These are phyloP conservation scores for Amoebophrya sp. DNA, from an alignment of 169 alveolate genomes.

Conservation along the genomic window DNA sequence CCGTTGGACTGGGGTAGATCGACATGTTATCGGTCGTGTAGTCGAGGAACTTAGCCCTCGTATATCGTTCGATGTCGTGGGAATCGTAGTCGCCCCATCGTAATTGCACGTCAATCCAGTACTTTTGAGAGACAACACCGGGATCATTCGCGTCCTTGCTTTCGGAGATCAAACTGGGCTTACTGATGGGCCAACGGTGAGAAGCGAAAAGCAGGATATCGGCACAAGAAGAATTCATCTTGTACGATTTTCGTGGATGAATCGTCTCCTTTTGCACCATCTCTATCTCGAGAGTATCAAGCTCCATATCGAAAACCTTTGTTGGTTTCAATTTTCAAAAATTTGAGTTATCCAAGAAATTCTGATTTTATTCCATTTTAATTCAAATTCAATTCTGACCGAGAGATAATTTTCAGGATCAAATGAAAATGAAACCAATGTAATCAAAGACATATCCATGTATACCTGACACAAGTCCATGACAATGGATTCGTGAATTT, in stretches of 20 bases:
- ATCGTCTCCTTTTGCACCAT: conserved; percentile 99
- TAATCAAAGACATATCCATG: not conserved
- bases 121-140: conserved; percentile 66
- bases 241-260: conserved; percentile 98
- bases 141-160: conserved; percentile 76
- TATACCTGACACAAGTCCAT: conserved; percentile 94
- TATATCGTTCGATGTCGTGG: conserved; percentile 99
- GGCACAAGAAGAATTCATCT: conserved; percentile 99
- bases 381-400: not conserved
- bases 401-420: too few species aligned
- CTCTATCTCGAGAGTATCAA: conserved; percentile 95
- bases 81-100: conserved; percentile 99
- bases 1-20: conserved; percentile 98
- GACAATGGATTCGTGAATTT: conserved; percentile 98
- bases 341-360: not conserved
- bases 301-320: conserved; percentile 93
- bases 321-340: not conserved
- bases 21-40: conserved; percentile 98
- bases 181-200: conserved; percentile 94
- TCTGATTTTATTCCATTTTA: not conserved
- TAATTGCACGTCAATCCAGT: conserved; percentile 96
- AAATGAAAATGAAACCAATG: not conserved
- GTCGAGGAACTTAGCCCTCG: conserved; percentile 98
- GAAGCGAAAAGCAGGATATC: conserved; percentile 96
- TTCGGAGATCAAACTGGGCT: conserved; percentile 94